A percentile compares a stretch with the other conserved stretches of the same genome.
phyloP scores from a whole-genome alignment of 495 filamentous ascomycete genomes.

The Lepraria neglecta region DNA sequence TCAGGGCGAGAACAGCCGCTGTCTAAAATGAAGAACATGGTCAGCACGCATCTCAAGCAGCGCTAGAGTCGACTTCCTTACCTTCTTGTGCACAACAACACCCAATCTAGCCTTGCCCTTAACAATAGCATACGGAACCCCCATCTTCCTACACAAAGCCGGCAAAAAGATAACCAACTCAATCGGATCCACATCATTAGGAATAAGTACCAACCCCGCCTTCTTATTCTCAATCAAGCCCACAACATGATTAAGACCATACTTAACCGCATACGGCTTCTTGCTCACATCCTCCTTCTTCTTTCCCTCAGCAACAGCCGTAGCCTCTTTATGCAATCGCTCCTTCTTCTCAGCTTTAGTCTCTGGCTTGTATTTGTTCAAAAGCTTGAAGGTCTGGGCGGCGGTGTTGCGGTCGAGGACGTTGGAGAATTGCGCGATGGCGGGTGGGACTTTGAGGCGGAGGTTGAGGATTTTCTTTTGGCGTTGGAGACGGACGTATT shows the following conservation, averaged over 20 bases:
- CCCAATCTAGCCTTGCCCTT: conserved; percentile 99
- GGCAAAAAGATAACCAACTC: conserved; percentile 99
- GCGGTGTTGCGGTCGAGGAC: conserved; percentile 98
- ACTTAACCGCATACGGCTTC: conserved; percentile 99
- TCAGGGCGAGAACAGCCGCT: conserved; percentile 89
- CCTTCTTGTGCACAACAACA: conserved; percentile 99
- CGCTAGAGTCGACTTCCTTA: conserved; percentile 30
- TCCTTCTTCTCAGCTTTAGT: conserved; percentile 99
- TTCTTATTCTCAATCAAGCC: conserved; percentile 99
- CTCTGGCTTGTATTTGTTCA: conserved; percentile 99
- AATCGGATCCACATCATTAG: conserved; percentile 99
- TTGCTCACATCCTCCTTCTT: conserved; percentile 99
- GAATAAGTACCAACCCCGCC: conserved; percentile 92
- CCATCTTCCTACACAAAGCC: conserved; percentile 99
- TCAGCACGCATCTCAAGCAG: neutral
- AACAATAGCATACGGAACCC: conserved; percentile 96
- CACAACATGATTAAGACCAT: conserved; percentile 99
- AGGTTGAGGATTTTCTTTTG: conserved; percentile 99
- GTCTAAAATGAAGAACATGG: conserved; percentile 49
- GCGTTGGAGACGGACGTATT: conserved; percentile 97
- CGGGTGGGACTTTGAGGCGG: conserved; percentile 96
- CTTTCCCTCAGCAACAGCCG: conserved; percentile 93
- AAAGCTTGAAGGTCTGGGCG: conserved; percentile 93
- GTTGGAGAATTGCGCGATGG: conserved; percentile 95
- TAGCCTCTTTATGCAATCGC: conserved; percentile 94